A percentile compares a stretch with the other conserved stretches of the same genome.
These are phyloP conservation scores for Claviceps cyperi DNA, from an alignment of 2,329 filamentous ascomycete species.

Conservation along the genomic window DNA sequence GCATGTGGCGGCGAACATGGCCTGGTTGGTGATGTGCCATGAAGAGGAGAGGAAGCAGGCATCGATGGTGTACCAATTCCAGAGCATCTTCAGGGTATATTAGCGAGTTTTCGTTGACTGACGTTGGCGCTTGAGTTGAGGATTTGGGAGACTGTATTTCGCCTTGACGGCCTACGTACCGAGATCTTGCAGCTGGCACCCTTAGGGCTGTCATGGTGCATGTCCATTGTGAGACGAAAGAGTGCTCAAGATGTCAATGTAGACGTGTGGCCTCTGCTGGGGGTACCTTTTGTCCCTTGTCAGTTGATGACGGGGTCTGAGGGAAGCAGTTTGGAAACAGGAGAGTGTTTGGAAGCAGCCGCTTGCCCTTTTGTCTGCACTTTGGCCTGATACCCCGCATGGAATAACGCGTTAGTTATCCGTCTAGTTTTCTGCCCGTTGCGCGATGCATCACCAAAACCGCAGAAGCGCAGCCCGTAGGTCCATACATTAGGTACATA, in stretches of 20 bases:
- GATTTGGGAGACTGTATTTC: neutral
- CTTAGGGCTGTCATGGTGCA: conserved; percentile 9
- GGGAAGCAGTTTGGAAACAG: too few relatives aligned
- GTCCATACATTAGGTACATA: too few relatives aligned
- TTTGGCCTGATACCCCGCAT: too few relatives aligned
- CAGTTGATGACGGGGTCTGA: neutral
- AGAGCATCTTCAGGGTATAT: conserved; percentile 48
- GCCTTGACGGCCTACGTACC: conserved; percentile 9
- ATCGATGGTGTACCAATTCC: conserved; percentile 64
- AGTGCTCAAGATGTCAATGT: too few relatives aligned
- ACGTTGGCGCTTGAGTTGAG: too few relatives aligned
- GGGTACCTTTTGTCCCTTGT: neutral
- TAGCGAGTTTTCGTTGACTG: neutral
- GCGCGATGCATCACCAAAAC: too few relatives aligned
- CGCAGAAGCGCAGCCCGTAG: too few relatives aligned
- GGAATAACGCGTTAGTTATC: too few relatives aligned
- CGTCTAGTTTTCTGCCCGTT: too few relatives aligned
- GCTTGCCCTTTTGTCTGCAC: too few relatives aligned
- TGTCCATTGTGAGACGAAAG: conserved; percentile 10
- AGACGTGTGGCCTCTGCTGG: neutral
- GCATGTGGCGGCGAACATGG: conserved; percentile 67
- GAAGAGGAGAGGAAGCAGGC: conserved; percentile 54
- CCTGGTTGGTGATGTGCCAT: conserved; percentile 58
- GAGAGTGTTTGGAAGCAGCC: too few relatives aligned
- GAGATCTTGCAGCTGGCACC: conserved; percentile 18